Evolutionary conservation across 305 asterid species (phyloP), one percentile per base, ranked within the genome.

Genomic region (Fraxinus albicans): DNA sequence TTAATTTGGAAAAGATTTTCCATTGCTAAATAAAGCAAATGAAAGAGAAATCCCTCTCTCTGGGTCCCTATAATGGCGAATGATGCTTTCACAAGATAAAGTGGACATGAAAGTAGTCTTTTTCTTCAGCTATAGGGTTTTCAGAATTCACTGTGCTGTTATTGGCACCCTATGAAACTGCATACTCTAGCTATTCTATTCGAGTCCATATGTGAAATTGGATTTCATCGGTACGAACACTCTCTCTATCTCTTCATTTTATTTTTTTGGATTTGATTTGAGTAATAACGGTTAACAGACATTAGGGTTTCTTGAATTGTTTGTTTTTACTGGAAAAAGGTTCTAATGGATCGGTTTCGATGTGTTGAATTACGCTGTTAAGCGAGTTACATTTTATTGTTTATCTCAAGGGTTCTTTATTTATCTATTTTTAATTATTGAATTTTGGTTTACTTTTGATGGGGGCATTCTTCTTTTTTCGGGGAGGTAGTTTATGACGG

Each of bases 61-160:
- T 29, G 76, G 76, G 76, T 31, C 31, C 40, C 76, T 29, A 12
- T 31, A 80, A 83, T 83, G 90, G 90, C 83, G 84, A 86, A 85
- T 82, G 90, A 80, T 86, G 90, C 89, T 88, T 81, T 31, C 86
- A 82, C 73, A 83, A 81, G 90, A 89, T 87, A 86, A 86, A 86
- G 85, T 83, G 82, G 69, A 78, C 86, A 44, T 80, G 82, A 69
- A 86, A 84, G 81, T 81, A 89, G 35, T 78, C 84, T 63, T 79
- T 85, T 81, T 83, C 85, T 77, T 86, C 87, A 77, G 81, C 85
- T 80, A 85, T 78, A 88, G 83, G 89, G 88, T 88, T 85, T 87
- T 82, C 73, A 44, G 5, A 47, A 78, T 53, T 34, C 67, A 74
- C 83, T 67, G 40, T 69, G 65, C 35, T 42, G 65, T 44, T 73